Evolutionary conservation across 768 basidiomycete genomes (phyloP), one percentile per base, ranked within the genome.

Genomic region (Phlebiopsis flavidoalba): DNA sequence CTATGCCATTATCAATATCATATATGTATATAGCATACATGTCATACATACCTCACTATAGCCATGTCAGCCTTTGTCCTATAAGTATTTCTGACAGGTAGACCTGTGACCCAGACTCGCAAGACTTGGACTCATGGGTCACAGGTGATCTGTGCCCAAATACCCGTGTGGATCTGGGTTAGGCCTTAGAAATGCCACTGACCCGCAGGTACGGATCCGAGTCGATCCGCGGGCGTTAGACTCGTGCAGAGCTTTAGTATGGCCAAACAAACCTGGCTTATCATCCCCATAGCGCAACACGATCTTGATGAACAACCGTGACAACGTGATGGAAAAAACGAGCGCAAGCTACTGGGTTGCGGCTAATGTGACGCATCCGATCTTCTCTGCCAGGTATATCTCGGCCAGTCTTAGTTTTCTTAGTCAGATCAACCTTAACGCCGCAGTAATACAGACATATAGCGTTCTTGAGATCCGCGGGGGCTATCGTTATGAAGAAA

Each of bases 401-500:
- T n/a, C n/a, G n/a, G n/a, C n/a, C n/a, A n/a, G n/a, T n/a, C 14
- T 22, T 51, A 56, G 19, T 33, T 5, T 53, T 46, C 4, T 6
- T 47, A 14, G 3, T 17, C 15, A 61, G 19, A 52, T 62, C 17
- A 14, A 59, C 36, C 1, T 63, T 33, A 5, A 63, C 33, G 10
- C 62, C 67, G n/a, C 66, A 62, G 55, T 50, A 65, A 49, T 68
- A 64, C 4, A 68, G 46, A 35, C 51, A 58, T 1, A 62, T 33
- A 0, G 51, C 57, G 40, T 36, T 70, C 6, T 60, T 61, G 1
- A 61, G 62, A 61, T 77, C 74, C 5, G 73, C 69, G 8, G 75
- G 75, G 1, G 75, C 69, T 40, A 75, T 65, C 1, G 76, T 76
- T 1, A 77, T 72, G 52, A 71, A 77, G 71, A 74, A 76, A 0